Conservation (phyloP, 306 rosid species). For the Medicago lupulina region DNA sequence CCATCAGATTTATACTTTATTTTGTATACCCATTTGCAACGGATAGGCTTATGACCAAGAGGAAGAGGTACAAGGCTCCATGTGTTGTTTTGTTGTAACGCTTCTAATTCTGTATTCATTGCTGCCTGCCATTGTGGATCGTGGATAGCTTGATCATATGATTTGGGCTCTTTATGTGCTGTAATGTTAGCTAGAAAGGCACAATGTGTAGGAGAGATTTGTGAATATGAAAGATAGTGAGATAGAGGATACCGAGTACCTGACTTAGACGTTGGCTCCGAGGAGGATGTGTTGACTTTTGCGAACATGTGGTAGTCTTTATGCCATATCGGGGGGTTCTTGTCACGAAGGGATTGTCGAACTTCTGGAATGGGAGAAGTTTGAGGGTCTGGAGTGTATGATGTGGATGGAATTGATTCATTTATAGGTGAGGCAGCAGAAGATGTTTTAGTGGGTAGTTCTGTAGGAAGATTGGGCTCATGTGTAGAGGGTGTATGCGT, state of each 20-base stretch:
- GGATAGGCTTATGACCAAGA: not conserved
- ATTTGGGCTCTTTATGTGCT: not conserved
- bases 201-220: not conserved
- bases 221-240: not conserved
- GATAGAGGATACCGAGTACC: not conserved
- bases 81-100: not conserved
- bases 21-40: not conserved
- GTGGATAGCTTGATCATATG: not conserved
- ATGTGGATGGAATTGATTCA: not conserved
- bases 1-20: not conserved
- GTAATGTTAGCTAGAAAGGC: slow-evolving; percentile 25
- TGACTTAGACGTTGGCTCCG: not conserved
- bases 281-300: not conserved
- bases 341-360: not conserved
- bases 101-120: not conserved
- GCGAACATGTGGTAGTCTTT: too few relatives aligned
- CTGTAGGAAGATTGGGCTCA: not conserved
- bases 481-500: not conserved
- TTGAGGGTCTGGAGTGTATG: too few relatives aligned
- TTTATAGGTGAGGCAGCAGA: not conserved
- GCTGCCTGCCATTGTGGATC: not conserved
- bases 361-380: not conserved
- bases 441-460: not conserved
- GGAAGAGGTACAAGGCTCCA: not conserved
- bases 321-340: too few relatives aligned